Evolutionary conservation across 257 asterid genomes (phyloP).

Genomic region (Solanum sitiens): DNA sequence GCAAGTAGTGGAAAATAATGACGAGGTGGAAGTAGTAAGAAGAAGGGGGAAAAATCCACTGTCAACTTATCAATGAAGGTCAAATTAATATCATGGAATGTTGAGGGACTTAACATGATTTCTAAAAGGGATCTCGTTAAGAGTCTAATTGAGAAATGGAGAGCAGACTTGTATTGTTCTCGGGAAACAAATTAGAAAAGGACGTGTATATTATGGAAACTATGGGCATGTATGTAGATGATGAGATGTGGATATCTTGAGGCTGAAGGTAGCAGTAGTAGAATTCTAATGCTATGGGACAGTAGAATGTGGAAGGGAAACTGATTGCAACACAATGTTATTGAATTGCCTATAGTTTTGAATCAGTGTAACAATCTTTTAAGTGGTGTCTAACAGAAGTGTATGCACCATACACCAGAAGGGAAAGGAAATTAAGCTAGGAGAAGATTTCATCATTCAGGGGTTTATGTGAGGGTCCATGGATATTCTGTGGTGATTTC

Average conservation of each 20-base stretch:
- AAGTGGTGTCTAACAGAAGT: not conserved
- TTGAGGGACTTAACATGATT: not conserved
- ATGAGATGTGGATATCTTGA: not conserved
- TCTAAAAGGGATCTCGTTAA: not conserved
- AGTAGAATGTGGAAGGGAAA: not conserved
- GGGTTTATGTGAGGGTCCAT: not conserved
- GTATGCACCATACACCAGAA: not conserved
- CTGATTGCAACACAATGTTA: not conserved
- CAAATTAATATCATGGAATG: not conserved
- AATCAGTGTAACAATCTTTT: not conserved
- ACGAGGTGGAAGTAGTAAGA: not conserved
- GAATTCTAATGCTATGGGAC: not conserved
- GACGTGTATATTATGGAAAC: not conserved
- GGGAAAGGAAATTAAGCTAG: not conserved
- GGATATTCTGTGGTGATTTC: not conserved
- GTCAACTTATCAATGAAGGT: not conserved
- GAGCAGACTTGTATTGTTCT: not conserved
- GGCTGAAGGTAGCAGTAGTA: not conserved
- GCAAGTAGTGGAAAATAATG: not conserved
- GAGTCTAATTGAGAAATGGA: not conserved
- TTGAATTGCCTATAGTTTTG: not conserved
- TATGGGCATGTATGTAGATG: not conserved
- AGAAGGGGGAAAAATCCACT: not conserved
- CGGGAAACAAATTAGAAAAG: not conserved
- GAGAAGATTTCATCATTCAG: not conserved